Conservation (phyloP, 2,329 filamentous ascomycete species). For the Scortechinia acanthostroma region DNA sequence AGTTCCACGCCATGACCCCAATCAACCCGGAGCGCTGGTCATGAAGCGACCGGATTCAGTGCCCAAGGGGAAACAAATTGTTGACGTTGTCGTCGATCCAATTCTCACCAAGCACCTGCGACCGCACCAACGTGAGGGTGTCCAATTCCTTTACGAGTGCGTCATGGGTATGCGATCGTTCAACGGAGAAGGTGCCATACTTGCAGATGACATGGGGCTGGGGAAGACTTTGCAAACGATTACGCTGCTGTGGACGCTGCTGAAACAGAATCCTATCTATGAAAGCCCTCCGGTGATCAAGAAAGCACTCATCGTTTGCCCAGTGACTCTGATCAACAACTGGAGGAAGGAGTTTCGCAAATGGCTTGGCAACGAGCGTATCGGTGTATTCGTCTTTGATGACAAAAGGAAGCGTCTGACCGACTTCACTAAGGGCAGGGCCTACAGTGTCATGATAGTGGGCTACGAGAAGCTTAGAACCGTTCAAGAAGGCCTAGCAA, state of each 20-base stretch:
- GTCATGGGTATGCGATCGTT: slow-evolving; percentile 66
- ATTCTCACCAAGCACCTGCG: slow-evolving; percentile 53
- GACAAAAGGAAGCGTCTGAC: slow-evolving; percentile 52
- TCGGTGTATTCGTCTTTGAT: slow-evolving; percentile 61
- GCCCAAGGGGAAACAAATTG: slow-evolving; percentile 55
- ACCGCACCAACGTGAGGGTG: slow-evolving; percentile 63
- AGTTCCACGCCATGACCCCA: slow-evolving; percentile 59
- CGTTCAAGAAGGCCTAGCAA: slow-evolving; percentile 58
- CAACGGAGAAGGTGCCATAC: slow-evolving; percentile 61
- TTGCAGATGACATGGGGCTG: slow-evolving; percentile 72
- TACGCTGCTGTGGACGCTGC: slow-evolving; percentile 61
- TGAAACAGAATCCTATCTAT: slow-evolving; percentile 65
- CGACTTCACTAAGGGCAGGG: slow-evolving; percentile 63
- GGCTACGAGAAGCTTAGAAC: slow-evolving; percentile 65
- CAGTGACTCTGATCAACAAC: slow-evolving; percentile 66
- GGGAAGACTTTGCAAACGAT: slow-evolving; percentile 72
- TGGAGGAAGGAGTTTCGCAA: slow-evolving; percentile 70
- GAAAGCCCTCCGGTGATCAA: slow-evolving; percentile 52
- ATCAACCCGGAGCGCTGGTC: slow-evolving; percentile 48
- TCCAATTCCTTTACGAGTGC: slow-evolving; percentile 68
- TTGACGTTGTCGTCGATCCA: slow-evolving; percentile 70
- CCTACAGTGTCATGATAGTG: slow-evolving; percentile 67
- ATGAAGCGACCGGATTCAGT: slow-evolving; percentile 53
- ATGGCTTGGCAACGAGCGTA: slow-evolving; percentile 65
- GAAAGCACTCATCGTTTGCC: slow-evolving; percentile 68